Base-by-base conservation (phyloP, 2,329 filamentous ascomycete species). In the Fusarium nygamai region DNA sequence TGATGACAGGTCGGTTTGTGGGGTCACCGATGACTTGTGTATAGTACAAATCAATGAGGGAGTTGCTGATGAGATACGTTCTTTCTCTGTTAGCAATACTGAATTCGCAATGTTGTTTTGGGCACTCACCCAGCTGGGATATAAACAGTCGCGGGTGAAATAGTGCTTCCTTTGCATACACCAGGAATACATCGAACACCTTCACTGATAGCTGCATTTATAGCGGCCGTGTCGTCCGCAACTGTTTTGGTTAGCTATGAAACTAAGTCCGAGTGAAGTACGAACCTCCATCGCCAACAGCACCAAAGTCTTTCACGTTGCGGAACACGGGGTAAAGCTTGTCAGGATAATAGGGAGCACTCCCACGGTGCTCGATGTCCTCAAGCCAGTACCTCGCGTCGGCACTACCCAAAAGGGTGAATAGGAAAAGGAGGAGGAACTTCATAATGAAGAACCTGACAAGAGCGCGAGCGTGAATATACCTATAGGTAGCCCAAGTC, bases 21-120 rank as follows among this genome's bases (percentile, higher is more conserved):
- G 92, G 89, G 81, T 95, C 92, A 46, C 93, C 93, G 36, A 95
- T 87, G 70, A 96, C 87, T 81, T 94, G 92, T 3, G 93, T 95
- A 80, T 94, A 94, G 84, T 95, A 96, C 82, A 92, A 91, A 79
- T 93, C 90, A 47, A 93, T 83, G 68, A 96, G 90, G 11, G 93
- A 92, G 72, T 85, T 87, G 58, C 89, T 92, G 69, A 96, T 90
- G 10, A 92, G 78, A 78, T 96, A 96, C 6, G 92, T 95, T 50
- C 82, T 83, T 39, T 6, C 8, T 14, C 12, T 16, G 36, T 67
- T 71, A 64, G 74, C 29, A 33, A 62, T 19, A 34, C 19, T 66
- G 33, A 14, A 65, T 59, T 19, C 48, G 17, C 13, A 36, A 16
- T 68, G 43, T 57, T 78, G 76, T 77, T 78, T 24, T 74, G 7